phyloP scores from a whole-genome alignment of 768 basidiomycete genomes.

The Termitomyces titanicus region DNA sequence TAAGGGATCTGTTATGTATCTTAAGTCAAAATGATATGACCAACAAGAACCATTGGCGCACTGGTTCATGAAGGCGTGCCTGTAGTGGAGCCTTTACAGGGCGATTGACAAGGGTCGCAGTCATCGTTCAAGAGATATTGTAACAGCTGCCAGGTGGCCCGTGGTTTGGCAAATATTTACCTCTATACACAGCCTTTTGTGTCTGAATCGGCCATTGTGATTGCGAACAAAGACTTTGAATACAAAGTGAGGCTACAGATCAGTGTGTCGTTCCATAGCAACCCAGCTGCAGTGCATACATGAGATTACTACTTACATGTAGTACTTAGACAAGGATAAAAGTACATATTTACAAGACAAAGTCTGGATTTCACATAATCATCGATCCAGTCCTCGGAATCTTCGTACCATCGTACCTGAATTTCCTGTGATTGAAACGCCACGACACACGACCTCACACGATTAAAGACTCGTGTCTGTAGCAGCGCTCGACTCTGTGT shows the following conservation, averaged over 20 bases:
- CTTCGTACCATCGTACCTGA: too few species aligned
- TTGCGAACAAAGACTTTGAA: neutral
- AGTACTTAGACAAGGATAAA: too few species aligned
- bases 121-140: slow-evolving; percentile 2
- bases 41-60: neutral
- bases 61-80: neutral
- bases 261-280: neutral
- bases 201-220: neutral
- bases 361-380: neutral
- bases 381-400: neutral
- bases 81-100: neutral
- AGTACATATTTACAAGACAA: too few species aligned
- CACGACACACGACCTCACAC: too few species aligned
- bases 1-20: neutral
- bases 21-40: neutral
- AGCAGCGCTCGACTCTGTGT: neutral
- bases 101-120: neutral
- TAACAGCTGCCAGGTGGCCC: neutral
- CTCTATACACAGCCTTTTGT: slow-evolving; percentile 1
- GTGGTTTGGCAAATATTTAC: neutral
- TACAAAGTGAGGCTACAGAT: neutral
- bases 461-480: neutral
- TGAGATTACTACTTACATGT: too few species aligned
- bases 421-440: too few species aligned
- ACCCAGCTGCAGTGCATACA: neutral